Percentiles rank a stretch among this genome's conserved stretches.
These are phyloP conservation scores for Phytophthora syringae DNA, from an alignment of 352 stramenopile species.

Conservation along the genomic window DNA sequence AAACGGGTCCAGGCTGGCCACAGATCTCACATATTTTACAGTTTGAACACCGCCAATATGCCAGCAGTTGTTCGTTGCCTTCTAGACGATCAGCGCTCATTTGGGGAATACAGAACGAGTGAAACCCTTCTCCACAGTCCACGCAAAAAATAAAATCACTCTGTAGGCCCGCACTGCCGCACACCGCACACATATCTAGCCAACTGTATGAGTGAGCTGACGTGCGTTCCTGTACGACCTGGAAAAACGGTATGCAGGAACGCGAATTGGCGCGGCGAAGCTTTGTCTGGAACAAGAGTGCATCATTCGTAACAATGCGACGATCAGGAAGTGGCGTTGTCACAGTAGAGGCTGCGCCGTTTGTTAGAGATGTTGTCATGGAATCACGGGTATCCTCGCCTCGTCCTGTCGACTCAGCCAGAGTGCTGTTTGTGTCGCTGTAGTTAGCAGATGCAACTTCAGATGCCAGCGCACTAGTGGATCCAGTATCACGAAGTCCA, in stretches of 20 bases:
- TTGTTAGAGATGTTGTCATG: neutral
- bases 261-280: constrained; percentile 60
- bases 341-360: constrained; percentile 4
- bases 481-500: constrained; percentile 28
- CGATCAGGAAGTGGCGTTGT: constrained; percentile 18
- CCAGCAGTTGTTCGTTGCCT: constrained; percentile 60
- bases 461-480: constrained; percentile 5
- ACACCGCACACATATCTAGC: constrained; percentile 93
- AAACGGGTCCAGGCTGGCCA: constrained; percentile 53
- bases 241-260: constrained; percentile 74
- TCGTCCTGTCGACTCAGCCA: constrained; percentile 15
- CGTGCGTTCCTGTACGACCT: constrained; percentile 75
- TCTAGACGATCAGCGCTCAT: constrained; percentile 41
- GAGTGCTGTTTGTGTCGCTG: constrained; percentile 24
- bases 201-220: constrained; percentile 90
- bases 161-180: constrained; percentile 83
- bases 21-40: constrained; percentile 97
- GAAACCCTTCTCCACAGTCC: constrained; percentile 96
- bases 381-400: constrained; percentile 9
- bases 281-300: constrained; percentile 68
- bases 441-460: constrained; percentile 10
- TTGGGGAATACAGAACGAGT: constrained; percentile 90
- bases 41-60: constrained; percentile 94
- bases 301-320: constrained; percentile 25
- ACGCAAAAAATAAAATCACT: constrained; percentile 94